A percentile compares a stretch with the other conserved stretches of the same genome.
These are phyloP conservation scores for Dentipellis sp. DNA, from an alignment of 768 basidiomycete genomes.

Conservation along the genomic window DNA sequence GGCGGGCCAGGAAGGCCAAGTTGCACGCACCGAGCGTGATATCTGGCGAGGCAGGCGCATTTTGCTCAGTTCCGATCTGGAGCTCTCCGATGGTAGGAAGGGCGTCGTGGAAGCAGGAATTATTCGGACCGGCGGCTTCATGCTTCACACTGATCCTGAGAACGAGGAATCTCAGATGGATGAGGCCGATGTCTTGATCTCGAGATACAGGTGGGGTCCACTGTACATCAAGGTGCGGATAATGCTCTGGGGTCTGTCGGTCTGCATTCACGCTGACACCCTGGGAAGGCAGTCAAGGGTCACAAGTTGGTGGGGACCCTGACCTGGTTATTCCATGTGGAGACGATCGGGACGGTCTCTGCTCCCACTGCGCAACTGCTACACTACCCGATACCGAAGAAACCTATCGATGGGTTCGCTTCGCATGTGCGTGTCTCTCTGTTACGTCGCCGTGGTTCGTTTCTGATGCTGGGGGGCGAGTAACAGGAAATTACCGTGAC, in stretches of 20 bases:
- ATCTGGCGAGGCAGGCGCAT: conserved; percentile 57
- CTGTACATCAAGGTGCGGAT: conserved; percentile 54
- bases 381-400: conserved; percentile 74
- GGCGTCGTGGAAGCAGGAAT: conserved; percentile 52
- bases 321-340: conserved; percentile 76
- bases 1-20: conserved; percentile 13
- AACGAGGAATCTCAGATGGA: conserved; percentile 31
- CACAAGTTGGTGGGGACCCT: conserved; percentile 67
- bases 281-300: conserved; percentile 44
- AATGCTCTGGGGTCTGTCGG: no score
- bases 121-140: conserved; percentile 46
- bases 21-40: conserved; percentile 17
- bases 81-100: conserved; percentile 37
- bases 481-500: conserved; percentile 72
- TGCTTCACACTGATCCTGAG: conserved; percentile 26
- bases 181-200: conserved; percentile 67
- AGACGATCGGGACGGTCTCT: conserved; percentile 49
- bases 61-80: conserved; percentile 52
- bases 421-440: conserved; percentile 40
- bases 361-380: conserved; percentile 67
- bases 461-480: background rate
- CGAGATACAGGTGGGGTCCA: conserved; percentile 55
- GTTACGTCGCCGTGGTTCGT: background rate
- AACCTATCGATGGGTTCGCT: conserved; percentile 47
- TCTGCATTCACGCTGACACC: no score